Base-by-base conservation (phyloP, 1,284 basidiomycete species). In the Taiwanofungus camphoratus region DNA sequence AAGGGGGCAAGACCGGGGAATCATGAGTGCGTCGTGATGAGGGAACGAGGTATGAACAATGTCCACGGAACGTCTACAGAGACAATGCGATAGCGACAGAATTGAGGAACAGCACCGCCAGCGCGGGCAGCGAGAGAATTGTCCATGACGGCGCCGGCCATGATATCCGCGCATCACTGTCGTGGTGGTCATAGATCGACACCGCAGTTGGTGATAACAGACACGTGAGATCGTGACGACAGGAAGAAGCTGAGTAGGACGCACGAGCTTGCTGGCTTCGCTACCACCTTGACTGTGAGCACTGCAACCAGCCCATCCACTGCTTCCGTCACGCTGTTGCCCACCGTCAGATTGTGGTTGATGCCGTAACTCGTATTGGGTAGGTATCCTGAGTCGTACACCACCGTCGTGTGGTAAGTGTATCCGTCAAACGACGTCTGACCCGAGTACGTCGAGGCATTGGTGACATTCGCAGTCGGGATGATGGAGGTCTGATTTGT, bases 251-350 rank as follows among this genome's bases (percentile, higher is more conserved):
- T 19, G 26, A 18, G 27, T 16, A 36, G 16, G n/a, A 54, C 57
- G 24, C 44, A 57, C 60, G 45, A 52, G 16, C 52, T 26, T 4
- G 36, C 19, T 3, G 80, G 78, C 20, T 56, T 54, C 26, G 50
- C 59, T 1, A 76, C 73, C 32, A 93, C 80, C 55, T 73, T 78
- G 38, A 94, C 85, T 0, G 80, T 82, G 52, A 95, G 56, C 1
- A 97, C 68, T 0, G 90, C 92, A 0, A 96, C 84, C 4, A 92
- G 69, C 0, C 94, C 93, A 59, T 97, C 93, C 4, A 84, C 73
- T 0, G 92, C 81, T 39, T 79, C 81, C 12, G 66, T 55, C 2
- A 78, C 80, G 31, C 76, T 59, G 8, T 71, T 64, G 16, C 68
- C 72, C 5, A 95, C 87, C 21, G 69, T 75, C 30, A 70, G 39